Evolutionary conservation across 805 yeast species (phyloP).

Genomic region (Candida palmyrensis): DNA sequence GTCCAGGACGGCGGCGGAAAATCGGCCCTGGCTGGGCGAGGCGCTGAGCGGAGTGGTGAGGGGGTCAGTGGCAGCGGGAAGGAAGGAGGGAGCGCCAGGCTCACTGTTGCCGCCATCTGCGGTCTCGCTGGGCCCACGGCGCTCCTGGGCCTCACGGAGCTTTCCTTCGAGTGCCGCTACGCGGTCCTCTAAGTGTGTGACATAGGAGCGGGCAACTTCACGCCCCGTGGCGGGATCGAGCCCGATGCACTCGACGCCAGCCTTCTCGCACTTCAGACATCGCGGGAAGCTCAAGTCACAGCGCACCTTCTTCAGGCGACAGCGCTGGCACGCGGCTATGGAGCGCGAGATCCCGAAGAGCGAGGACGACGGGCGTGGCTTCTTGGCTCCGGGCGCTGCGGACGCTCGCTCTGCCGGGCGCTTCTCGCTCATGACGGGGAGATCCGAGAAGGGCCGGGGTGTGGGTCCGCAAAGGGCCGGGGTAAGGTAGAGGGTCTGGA

Average conservation of each 20-base stretch:
- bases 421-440: neutral
- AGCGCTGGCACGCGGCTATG: slow-evolving; percentile 81
- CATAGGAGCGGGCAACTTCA: slow-evolving; percentile 76
- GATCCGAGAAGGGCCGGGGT: too few relatives aligned
- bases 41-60: neutral
- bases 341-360: slow-evolving; percentile 43
- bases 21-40: too few relatives aligned
- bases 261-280: slow-evolving; percentile 58
- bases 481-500: too few relatives aligned
- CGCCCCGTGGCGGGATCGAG: slow-evolving; percentile 86
- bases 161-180: slow-evolving; percentile 51
- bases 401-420: neutral
- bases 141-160: slow-evolving; percentile 40
- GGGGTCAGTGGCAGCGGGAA: neutral
- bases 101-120: neutral
- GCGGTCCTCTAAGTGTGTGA: slow-evolving; percentile 65
- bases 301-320: slow-evolving; percentile 61
- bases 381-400: neutral
- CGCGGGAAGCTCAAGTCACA: slow-evolving; percentile 68
- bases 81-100: neutral
- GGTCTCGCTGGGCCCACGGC: neutral
- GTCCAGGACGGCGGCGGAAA: neutral
- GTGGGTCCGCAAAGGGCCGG: too few relatives aligned
- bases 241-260: slow-evolving; percentile 72
- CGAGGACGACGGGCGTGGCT: slow-evolving; percentile 2